Conservation (phyloP, 148 eudicot species). For the Euryodendron excelsum region DNA sequence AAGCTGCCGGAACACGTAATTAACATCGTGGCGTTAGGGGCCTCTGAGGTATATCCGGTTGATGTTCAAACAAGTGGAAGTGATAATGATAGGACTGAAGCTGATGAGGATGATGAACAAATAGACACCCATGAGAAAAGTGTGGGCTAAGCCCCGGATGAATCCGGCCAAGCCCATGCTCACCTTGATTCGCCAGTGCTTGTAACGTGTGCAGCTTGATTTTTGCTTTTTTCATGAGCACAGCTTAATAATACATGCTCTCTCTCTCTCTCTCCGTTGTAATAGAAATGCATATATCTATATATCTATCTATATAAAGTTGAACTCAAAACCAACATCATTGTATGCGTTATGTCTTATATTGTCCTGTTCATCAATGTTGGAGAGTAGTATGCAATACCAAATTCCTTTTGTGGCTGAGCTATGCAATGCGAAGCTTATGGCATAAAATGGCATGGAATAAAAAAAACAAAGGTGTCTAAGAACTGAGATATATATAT, state of each 20-base stretch:
- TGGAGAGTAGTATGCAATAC: no score
- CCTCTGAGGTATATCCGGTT: slow-evolving; percentile 34
- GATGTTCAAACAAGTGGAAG: slow-evolving; percentile 13
- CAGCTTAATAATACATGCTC: neutral
- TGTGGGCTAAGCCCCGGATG: neutral
- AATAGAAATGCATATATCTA: neutral
- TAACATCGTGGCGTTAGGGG: slow-evolving; percentile 25
- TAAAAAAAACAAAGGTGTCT: no score
- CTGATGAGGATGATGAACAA: neutral
- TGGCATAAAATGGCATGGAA: no score
- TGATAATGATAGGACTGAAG: slow-evolving; percentile 5
- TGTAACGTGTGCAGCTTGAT: slow-evolving; percentile 2
- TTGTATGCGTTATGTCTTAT: no score
- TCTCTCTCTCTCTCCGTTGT: neutral
- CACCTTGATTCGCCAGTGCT: neutral
- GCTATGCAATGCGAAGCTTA: no score
- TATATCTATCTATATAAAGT: neutral
- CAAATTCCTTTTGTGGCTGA: no score
- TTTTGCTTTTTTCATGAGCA: neutral
- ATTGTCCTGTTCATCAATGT: no score
- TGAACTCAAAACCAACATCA: no score
- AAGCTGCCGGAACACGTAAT: slow-evolving; percentile 32
- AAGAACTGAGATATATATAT: no score
- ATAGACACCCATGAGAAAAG: neutral
- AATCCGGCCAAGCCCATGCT: neutral